These are phyloP conservation scores for Monilinia laxa DNA, from an alignment of 2,329 filamentous ascomycete genomes.

Conservation along the genomic window DNA sequence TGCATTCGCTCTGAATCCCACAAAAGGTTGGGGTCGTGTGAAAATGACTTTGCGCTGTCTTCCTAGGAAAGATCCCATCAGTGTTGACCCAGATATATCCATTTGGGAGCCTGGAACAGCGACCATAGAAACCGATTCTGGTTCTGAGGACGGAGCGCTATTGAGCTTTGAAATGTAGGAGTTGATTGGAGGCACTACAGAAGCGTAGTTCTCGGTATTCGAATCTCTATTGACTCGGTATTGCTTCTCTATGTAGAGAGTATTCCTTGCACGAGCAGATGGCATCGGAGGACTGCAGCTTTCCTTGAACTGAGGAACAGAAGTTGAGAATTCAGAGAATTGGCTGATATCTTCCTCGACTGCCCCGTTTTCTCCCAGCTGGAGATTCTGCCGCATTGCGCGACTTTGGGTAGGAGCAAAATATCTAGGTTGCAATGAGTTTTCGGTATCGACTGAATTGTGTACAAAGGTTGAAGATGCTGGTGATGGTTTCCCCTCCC, in stretches of 20 bases:
- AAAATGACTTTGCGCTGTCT: slow-evolving; percentile 4
- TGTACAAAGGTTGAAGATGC: slow-evolving; percentile 9
- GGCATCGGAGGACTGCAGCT: background rate
- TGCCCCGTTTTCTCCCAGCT: background rate
- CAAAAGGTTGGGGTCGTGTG: slow-evolving; percentile 14
- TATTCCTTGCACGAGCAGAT: background rate
- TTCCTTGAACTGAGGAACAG: background rate
- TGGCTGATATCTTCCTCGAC: background rate
- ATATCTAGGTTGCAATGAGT: background rate
- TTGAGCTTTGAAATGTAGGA: too few species aligned
- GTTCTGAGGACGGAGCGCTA: background rate
- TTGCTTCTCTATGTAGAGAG: background rate
- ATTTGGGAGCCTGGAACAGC: slow-evolving; percentile 5
- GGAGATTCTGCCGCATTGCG: background rate
- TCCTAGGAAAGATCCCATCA: too few species aligned
- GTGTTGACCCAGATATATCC: background rate
- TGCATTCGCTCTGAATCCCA: background rate
- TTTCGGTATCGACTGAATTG: slow-evolving; percentile 7
- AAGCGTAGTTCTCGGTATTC: background rate
- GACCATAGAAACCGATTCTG: slow-evolving; percentile 20
- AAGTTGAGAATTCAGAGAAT: background rate
- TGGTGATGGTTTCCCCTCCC: background rate
- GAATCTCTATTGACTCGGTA: background rate
- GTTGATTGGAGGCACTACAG: background rate
- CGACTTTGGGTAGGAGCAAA: background rate